These are phyloP conservation scores for Cladosporium phlei DNA, from an alignment of 2,329 filamentous ascomycete species.

Conservation along the genomic window DNA sequence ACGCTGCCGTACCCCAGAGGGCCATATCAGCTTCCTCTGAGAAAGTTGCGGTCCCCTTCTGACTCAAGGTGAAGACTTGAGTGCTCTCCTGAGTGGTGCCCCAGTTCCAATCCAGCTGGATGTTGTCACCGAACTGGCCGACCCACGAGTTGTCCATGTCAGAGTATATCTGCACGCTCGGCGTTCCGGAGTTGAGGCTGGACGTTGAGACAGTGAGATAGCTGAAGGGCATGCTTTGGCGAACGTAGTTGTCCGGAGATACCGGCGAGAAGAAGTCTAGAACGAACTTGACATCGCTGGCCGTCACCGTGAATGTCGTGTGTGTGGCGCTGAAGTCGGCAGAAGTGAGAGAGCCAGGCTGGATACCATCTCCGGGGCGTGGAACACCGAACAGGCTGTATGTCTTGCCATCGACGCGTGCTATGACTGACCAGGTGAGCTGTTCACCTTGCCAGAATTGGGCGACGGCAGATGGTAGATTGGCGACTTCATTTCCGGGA, in stretches of 20 bases:
- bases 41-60: conserved; percentile 31
- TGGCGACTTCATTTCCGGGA: conserved; percentile 35
- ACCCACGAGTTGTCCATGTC: conserved; percentile 44
- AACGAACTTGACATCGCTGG: conserved; percentile 33
- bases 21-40: conserved; percentile 38
- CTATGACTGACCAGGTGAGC: conserved; percentile 40
- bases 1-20: conserved; percentile 39
- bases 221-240: conserved; percentile 43
- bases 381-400: conserved; percentile 42
- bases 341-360: conserved; percentile 32
- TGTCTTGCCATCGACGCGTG: conserved; percentile 36
- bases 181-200: conserved; percentile 18
- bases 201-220: conserved; percentile 39
- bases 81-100: conserved; percentile 19
- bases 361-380: conserved; percentile 23
- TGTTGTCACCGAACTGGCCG: conserved; percentile 26
- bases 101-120: conserved; percentile 18
- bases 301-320: conserved; percentile 37
- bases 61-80: conserved; percentile 32
- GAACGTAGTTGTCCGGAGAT: conserved; percentile 38
- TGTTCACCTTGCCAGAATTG: conserved; percentile 43
- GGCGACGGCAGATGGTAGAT: conserved; percentile 35
- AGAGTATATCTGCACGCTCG: conserved; percentile 38
- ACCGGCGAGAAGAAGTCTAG: conserved; percentile 45
- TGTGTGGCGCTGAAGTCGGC: conserved; percentile 42